Percentiles rank a stretch among this genome's conserved stretches.
Conservation (phyloP, 306 rosid genomes). For the Albizia julibrissin region DNA sequence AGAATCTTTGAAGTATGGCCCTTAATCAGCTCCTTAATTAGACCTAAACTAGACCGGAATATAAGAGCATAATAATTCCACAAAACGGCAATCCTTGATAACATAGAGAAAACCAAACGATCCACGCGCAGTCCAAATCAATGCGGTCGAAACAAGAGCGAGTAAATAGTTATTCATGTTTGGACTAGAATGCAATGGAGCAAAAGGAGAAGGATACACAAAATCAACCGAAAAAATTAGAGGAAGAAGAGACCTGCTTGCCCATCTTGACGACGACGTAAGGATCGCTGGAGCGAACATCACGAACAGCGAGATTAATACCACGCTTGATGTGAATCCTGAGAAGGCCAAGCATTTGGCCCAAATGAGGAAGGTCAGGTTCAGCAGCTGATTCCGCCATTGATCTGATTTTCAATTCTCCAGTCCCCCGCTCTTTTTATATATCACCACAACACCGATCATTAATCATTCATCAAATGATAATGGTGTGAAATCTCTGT, state of each 20-base stretch:
- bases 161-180: neutral
- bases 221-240: neutral
- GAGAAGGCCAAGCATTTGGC: constrained; percentile 73
- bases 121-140: neutral
- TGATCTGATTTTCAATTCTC: neutral
- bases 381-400: neutral
- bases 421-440: neutral
- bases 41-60: neutral
- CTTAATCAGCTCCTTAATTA: neutral
- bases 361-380: constrained; percentile 44
- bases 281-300: constrained; percentile 92
- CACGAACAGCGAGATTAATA: constrained; percentile 92
- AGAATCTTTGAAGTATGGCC: neutral
- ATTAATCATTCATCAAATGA: neutral
- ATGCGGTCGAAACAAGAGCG: neutral
- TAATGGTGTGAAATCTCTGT: neutral
- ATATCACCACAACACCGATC: neutral
- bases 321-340: constrained; percentile 90
- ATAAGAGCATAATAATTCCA: neutral
- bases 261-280: constrained; percentile 76
- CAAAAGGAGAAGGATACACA: neutral
- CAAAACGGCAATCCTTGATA: neutral
- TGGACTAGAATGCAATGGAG: neutral
- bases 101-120: neutral
- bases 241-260: constrained; percentile 55